Evolutionary conservation across 2,329 filamentous ascomycete species (phyloP), one percentile per base, ranked within the genome.

Genomic region (Claviceps pazoutovae): DNA sequence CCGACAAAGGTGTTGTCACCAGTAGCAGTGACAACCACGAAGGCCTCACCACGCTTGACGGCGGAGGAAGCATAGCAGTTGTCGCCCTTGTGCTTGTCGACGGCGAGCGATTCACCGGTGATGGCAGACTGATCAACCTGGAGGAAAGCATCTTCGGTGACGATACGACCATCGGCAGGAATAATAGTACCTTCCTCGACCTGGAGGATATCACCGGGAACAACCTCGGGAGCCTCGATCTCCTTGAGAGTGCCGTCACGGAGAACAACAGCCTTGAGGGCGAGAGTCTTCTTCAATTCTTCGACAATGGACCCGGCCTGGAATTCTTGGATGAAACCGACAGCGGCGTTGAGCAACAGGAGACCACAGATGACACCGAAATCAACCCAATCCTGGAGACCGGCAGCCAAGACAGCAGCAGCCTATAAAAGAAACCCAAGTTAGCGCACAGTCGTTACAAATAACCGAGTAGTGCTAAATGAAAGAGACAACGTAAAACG

Each of bases 121-220:
- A 95, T 88, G 66, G 87, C 82, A 55, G 88, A 94, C 74, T 95
- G 89, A 69, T 95, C 88, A 57, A 95, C 84, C 72, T 95, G 88
- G 56, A 91, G 78, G 74, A 88, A 89, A 55, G 86, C 84, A 66
- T 84, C 82, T 61, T 90, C 84, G 62, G 86, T 89, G 56, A 93
- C 82, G 61, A 95, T 84, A 58, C 84, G 84, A 60, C 88, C 88
- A 69, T 95, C 89, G 59, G 88, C 89, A 57, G 88, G 86, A 60
- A 95, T 86, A 60, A 95, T 94, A 57, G 87, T 91, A 71, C 88
- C 89, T 41, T 94, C 88, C 69, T 95, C 88, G 57, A 95, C 79
- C 68, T 90, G 84, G 55, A 95, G 76, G 62, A 95, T 90, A 74
- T 95, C 88, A 68, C 88, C 88, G 59, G 88, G 87, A 56, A 95